Conservation (phyloP, 306 rosid genomes). For the Inga leiocalycina region DNA sequence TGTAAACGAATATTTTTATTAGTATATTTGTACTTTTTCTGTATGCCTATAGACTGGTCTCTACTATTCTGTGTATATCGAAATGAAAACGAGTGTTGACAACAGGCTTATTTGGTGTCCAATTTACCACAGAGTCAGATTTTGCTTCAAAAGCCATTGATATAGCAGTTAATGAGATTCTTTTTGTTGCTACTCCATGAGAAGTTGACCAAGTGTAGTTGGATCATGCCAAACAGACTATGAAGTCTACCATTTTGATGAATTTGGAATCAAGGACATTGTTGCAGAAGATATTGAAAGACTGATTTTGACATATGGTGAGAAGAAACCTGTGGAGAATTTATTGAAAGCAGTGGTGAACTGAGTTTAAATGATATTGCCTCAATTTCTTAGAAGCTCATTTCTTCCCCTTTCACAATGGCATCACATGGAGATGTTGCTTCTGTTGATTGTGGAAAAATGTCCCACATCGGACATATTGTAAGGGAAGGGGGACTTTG, state of each 20-base stretch:
- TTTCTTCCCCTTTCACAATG: conserved; percentile 89
- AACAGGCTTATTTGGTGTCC: too few relatives aligned
- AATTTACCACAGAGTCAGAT: conserved; percentile 1
- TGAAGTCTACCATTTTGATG: too few relatives aligned
- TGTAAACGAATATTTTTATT: too few relatives aligned
- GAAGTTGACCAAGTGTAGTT: conserved; percentile 75
- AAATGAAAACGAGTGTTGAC: too few relatives aligned
- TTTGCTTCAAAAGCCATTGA: conserved; percentile 73
- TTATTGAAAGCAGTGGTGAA: conserved; percentile 73
- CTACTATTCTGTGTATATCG: too few relatives aligned
- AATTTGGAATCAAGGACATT: conserved; percentile 76
- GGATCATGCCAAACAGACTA: conserved; percentile 65
- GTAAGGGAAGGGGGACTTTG: too few relatives aligned
- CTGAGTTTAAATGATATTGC: conserved; percentile 61
- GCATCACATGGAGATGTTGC: conserved; percentile 78
- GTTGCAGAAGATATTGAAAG: conserved; percentile 83
- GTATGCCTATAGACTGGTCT: too few relatives aligned
- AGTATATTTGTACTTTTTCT: too few relatives aligned
- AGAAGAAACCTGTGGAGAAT: conserved; percentile 75
- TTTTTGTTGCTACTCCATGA: conserved; percentile 69
- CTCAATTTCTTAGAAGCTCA: conserved; percentile 70
- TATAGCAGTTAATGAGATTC: conserved; percentile 69
- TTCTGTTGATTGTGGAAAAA: too few relatives aligned
- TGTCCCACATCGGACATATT: too few relatives aligned
- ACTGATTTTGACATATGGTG: conserved; percentile 74